phyloP scores from a whole-genome alignment of 2,329 filamentous ascomycete genomes.

The Aspergillaceae sp. region DNA sequence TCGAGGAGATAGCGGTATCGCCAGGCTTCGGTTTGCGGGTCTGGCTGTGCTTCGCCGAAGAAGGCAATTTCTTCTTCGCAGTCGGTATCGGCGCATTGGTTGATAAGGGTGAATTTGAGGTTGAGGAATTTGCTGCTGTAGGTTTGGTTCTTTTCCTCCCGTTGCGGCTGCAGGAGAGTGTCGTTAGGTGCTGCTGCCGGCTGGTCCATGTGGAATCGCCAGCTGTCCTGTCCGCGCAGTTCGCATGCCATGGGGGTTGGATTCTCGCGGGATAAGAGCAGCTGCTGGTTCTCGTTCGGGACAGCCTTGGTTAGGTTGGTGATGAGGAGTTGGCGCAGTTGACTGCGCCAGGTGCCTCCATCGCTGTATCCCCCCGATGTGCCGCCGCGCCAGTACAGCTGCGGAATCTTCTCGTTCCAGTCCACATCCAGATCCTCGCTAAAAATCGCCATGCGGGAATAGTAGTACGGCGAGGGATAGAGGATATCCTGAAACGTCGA shows the following conservation, averaged over 20 bases:
- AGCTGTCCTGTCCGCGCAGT: background rate
- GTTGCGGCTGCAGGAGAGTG: too few species aligned
- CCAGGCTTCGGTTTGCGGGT: conserved; percentile 69
- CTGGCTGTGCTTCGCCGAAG: conserved; percentile 59
- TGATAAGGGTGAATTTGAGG: conserved; percentile 71
- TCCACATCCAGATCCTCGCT: too few species aligned
- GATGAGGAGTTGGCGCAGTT: conserved; percentile 75
- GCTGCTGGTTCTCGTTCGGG: conserved; percentile 28
- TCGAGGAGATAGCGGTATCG: conserved; percentile 47
- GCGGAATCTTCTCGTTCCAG: conserved; percentile 48
- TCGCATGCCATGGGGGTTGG: conserved; percentile 39
- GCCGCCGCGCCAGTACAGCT: conserved; percentile 87
- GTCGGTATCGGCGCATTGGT: conserved; percentile 73
- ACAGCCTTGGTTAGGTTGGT: conserved; percentile 58
- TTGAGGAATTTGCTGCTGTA: conserved; percentile 63
- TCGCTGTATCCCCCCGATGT: conserved; percentile 81
- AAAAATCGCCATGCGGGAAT: too few species aligned
- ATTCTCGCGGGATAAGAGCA: conserved; percentile 43
- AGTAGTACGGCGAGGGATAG: too few species aligned
- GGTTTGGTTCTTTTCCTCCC: conserved; percentile 33
- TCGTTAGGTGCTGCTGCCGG: too few species aligned
- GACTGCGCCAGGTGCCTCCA: conserved; percentile 71
- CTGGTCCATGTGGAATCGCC: background rate
- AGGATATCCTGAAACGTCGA: too few species aligned
- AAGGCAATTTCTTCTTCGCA: conserved; percentile 71